Conservation (phyloP, 305 asterid species). For the Withania somnifera region DNA sequence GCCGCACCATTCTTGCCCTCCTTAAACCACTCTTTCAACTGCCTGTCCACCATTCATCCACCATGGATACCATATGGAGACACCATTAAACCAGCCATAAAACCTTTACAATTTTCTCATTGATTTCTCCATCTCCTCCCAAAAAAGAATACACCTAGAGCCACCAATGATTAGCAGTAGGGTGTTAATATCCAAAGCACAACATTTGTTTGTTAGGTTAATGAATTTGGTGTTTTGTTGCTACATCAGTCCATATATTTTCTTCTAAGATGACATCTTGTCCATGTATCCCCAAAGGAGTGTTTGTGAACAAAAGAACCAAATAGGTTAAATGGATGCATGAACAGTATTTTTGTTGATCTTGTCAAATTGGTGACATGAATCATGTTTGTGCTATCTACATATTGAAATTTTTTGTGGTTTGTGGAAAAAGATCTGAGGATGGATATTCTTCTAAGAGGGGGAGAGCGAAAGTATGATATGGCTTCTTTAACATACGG, state of each 20-base stretch:
- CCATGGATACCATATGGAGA: not conserved
- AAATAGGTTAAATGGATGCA: not conserved
- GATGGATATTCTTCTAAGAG: not conserved
- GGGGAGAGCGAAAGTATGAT: not conserved
- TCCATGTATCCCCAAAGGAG: not conserved
- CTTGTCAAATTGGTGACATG: not conserved
- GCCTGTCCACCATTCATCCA: not conserved
- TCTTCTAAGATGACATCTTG: not conserved
- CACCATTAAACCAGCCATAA: not conserved
- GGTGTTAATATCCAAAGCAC: not conserved
- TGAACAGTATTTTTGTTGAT: not conserved
- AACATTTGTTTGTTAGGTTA: not conserved
- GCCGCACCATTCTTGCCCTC: not conserved
- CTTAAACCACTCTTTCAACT: not conserved
- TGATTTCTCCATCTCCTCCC: not conserved
- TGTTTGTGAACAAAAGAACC: not conserved
- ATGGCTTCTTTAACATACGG: not conserved
- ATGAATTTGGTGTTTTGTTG: not conserved
- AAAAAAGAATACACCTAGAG: not conserved
- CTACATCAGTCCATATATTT: not conserved
- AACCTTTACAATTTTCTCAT: not conserved
- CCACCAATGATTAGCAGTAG: not conserved
- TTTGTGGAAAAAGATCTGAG: not conserved
- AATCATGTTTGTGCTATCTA: not conserved
- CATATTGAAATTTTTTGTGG: not conserved